A percentile compares a stretch with the other conserved stretches of the same genome.
These are phyloP conservation scores for Ceratocystiopsis minuta DNA, from an alignment of 2,329 filamentous ascomycete species.

Conservation along the genomic window DNA sequence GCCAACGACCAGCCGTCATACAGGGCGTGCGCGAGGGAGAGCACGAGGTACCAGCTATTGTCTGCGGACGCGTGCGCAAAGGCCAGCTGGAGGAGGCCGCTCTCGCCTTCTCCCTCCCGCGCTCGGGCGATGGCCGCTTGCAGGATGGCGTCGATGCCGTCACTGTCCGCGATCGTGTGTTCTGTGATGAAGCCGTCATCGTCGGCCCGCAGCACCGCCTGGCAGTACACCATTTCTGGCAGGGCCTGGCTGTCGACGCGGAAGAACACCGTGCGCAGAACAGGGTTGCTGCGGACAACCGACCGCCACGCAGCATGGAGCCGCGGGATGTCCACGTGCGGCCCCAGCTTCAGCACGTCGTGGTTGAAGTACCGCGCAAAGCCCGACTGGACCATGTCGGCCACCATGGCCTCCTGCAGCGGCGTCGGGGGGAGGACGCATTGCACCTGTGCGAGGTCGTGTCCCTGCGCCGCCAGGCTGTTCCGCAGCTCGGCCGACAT, in stretches of 20 bases:
- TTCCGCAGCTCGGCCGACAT: constrained; percentile 16
- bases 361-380: constrained; percentile 74
- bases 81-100: constrained; percentile 30
- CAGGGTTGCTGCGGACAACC: constrained; percentile 43
- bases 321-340: constrained; percentile 32
- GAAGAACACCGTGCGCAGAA: constrained; percentile 59
- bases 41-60: constrained; percentile 25
- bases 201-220: constrained; percentile 20
- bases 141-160: constrained; percentile 20
- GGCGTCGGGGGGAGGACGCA: constrained; percentile 57
- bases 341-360: constrained; percentile 47
- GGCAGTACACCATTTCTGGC: constrained; percentile 26
- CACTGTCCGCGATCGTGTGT: constrained; percentile 12
- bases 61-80: constrained; percentile 17
- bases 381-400: constrained; percentile 59
- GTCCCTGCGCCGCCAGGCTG: constrained; percentile 18
- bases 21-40: constrained; percentile 71
- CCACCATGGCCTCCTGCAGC: constrained; percentile 72
- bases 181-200: constrained; percentile 7
- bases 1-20: constrained; percentile 79
- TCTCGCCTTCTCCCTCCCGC: constrained; percentile 16
- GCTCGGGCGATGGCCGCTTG: constrained; percentile 21
- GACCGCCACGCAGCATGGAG: constrained; percentile 43
- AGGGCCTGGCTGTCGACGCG: constrained; percentile 44
- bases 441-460: constrained; percentile 27